Evolutionary conservation across 2,329 filamentous ascomycete species (phyloP).

Genomic region (Sclerotinia subarctica): DNA sequence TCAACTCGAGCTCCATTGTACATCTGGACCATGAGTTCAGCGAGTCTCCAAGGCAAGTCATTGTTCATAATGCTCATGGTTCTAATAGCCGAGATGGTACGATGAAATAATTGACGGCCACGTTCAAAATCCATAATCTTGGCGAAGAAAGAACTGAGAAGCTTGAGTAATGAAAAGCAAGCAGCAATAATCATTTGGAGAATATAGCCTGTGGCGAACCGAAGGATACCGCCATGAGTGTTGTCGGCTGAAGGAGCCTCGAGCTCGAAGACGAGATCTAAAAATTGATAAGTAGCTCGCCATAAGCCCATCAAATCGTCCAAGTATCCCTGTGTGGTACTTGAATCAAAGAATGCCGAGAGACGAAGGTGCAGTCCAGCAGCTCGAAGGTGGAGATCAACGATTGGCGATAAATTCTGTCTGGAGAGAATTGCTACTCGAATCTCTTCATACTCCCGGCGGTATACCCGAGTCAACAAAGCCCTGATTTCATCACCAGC

Average conservation of each 20-base stretch:
- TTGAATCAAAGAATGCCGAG: conserved; percentile 78
- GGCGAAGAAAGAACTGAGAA: conserved; percentile 74
- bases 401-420: conserved; percentile 53
- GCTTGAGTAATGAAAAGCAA: conserved; percentile 72
- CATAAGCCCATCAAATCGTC: conserved; percentile 74
- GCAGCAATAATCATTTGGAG: conserved; percentile 84
- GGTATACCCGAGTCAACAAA: conserved; percentile 64
- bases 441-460: conserved; percentile 62
- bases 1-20: conserved; percentile 60
- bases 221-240: conserved; percentile 48
- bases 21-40: conserved; percentile 83
- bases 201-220: conserved; percentile 71
- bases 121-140: conserved; percentile 67
- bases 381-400: conserved; percentile 66
- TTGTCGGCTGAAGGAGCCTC: conserved; percentile 49
- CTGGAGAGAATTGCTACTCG: conserved; percentile 57
- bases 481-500: conserved; percentile 65
- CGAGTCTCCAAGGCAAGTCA: conserved; percentile 74
- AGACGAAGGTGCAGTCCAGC: conserved; percentile 73
- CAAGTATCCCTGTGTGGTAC: conserved; percentile 66
- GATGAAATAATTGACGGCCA: conserved; percentile 66
- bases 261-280: conserved; percentile 57
- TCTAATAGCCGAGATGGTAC: conserved; percentile 67
- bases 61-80: conserved; percentile 73
- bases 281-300: conserved; percentile 66